Evolutionary conservation across 2,329 filamentous ascomycete genomes (phyloP).

Genomic region (Xylariaceae sp.): DNA sequence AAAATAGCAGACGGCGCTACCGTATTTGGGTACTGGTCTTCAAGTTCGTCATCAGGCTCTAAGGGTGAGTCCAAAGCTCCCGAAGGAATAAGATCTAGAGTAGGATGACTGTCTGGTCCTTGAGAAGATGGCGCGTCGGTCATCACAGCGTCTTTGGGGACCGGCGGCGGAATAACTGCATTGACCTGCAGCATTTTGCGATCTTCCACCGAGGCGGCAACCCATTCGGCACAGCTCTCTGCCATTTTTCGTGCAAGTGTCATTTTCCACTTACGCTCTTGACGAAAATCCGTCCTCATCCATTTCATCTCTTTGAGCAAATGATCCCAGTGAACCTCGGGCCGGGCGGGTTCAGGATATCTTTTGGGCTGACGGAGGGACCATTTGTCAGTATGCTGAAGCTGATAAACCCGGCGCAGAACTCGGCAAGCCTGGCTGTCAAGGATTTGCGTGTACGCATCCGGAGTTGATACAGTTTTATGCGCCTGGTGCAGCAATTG

Average conservation of each 20-base stretch:
- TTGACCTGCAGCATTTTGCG: slow-evolving; percentile 64
- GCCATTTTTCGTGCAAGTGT: slow-evolving; percentile 75
- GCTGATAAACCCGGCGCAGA: slow-evolving; percentile 76
- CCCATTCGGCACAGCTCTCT: slow-evolving; percentile 77
- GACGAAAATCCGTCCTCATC: slow-evolving; percentile 94
- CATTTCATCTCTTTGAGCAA: slow-evolving; percentile 89
- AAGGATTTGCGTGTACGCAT: slow-evolving; percentile 75
- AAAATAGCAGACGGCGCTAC: slow-evolving; percentile 75
- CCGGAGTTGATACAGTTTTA: slow-evolving; percentile 83
- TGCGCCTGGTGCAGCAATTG: slow-evolving; percentile 75
- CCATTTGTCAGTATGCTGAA: slow-evolving; percentile 91
- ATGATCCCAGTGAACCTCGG: slow-evolving; percentile 77
- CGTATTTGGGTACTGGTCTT: slow-evolving; percentile 37
- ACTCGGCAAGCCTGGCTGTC: slow-evolving; percentile 87
- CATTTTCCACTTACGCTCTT: slow-evolving; percentile 92
- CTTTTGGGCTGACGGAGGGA: slow-evolving; percentile 84
- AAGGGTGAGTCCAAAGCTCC: slow-evolving; percentile 55
- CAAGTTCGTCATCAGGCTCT: slow-evolving; percentile 39
- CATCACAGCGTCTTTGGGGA: slow-evolving; percentile 32
- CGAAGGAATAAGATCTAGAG: slow-evolving; percentile 63
- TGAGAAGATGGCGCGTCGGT: slow-evolving; percentile 32
- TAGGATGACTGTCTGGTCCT: slow-evolving; percentile 44
- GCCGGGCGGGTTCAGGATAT: slow-evolving; percentile 71
- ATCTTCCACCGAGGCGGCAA: slow-evolving; percentile 58
- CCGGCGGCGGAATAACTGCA: slow-evolving; percentile 43